Conservation (phyloP, 1,139 yeast species). For the Pichia norvegensis region DNA sequence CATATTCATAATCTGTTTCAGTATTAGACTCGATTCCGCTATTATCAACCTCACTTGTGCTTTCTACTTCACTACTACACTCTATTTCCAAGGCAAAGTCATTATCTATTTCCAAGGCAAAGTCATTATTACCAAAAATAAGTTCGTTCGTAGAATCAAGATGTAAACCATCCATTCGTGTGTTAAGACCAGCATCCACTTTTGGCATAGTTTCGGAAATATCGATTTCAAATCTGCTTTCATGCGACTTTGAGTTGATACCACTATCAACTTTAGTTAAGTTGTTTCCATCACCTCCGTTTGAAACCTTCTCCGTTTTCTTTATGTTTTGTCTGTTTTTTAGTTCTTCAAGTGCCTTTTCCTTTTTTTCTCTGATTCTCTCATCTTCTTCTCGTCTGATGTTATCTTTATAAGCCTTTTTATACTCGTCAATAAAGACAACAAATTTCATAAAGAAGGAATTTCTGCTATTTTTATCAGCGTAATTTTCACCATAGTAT, state of each 20-base stretch:
- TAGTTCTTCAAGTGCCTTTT: neutral
- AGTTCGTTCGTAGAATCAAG: neutral
- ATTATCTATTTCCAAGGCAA: constrained; percentile 1
- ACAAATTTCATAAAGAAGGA: constrained; percentile 69
- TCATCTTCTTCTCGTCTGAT: constrained; percentile 72
- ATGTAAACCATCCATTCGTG: neutral
- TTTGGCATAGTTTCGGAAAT: no score
- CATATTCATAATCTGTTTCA: neutral
- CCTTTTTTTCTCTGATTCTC: constrained; percentile 17
- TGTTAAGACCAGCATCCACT: no score
- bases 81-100: constrained; percentile 1
- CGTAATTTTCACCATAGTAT: constrained; percentile 75
- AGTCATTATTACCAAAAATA: neutral
- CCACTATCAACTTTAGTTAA: neutral
- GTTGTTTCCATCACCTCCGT: constrained; percentile 4
- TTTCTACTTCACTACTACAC: neutral
- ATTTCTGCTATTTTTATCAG: constrained; percentile 49
- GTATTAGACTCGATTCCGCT: neutral
- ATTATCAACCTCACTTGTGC: neutral
- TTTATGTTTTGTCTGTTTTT: neutral
- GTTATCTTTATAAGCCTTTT: constrained; percentile 70
- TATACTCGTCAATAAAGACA: constrained; percentile 66
- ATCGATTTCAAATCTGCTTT: no score
- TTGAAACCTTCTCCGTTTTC: neutral
- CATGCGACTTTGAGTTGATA: neutral